Base-by-base conservation (phyloP, 129 eudicot species). In the Tagetes erecta region DNA sequence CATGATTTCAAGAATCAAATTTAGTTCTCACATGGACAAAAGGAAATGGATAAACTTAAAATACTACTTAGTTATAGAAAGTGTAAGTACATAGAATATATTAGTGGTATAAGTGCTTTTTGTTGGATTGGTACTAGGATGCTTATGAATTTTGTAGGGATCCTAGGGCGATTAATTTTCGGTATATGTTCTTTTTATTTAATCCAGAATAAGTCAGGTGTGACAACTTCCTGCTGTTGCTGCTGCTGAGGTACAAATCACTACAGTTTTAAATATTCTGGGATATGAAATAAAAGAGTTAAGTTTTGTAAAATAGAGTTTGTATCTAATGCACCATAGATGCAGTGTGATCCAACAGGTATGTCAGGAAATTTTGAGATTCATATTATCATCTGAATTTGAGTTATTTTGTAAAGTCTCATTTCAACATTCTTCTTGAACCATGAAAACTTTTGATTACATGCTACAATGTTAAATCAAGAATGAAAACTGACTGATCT, bases 71-170 rank as follows among this genome's bases (percentile, higher is more conserved):
- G 66, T 50, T 51, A 52, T 71, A 71, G 82, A 71, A 71, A 78
- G 82, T 71, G 70, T 42, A 60, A 78, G 39, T 51, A 38, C 57
- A 27, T 64, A 64, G 82, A 64, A 65, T 53, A 79, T 66, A 65
- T 56, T 71, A 65, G 73, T 47, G 51, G 60, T 51, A 78, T 71
- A 71, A 70, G 66, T 47, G 47, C 65, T 50, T 60, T 70, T 70
- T 38, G 71, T 34, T 49, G 14, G 66, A 56, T 42, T 42, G 5
- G 39, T 10, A 49, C 9, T 72, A 45, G 78, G 70, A 46, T 64
- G 62, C 51, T 53, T 53, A 79, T 79, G 68, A 72, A 34, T 79
- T 79, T 79, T 79, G 78, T 79, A 79, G 83, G 60, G 73, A 13
- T 13, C 53, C 13, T 31, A 34, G 73, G 78, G 69, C 8, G 30